These are phyloP conservation scores for Aspergillus ochraceus DNA, from an alignment of 2,329 filamentous ascomycete species.

Conservation along the genomic window DNA sequence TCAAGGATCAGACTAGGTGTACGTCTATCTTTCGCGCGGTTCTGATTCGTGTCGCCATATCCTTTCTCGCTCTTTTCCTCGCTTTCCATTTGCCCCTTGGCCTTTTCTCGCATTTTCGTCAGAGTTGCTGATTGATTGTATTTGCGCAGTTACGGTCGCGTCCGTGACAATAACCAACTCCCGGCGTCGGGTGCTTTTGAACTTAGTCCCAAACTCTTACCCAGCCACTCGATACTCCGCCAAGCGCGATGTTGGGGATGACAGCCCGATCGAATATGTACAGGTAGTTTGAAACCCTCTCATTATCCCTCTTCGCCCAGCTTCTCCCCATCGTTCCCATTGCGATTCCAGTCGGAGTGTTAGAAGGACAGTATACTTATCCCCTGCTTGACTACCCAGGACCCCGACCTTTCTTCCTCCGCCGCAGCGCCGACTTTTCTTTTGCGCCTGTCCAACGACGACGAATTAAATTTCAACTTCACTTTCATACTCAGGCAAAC, in stretches of 20 bases:
- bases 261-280: conserved; percentile 79
- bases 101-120: too few species aligned
- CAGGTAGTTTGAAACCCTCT: conserved; percentile 61
- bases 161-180: conserved; percentile 79
- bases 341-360: conserved; percentile 6
- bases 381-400: conserved; percentile 52
- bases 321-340: conserved; percentile 12
- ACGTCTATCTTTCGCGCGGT: conserved; percentile 30
- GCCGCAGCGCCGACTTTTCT: conserved; percentile 67
- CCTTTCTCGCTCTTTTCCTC: background rate
- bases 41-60: background rate
- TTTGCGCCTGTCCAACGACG: conserved; percentile 82
- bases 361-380: background rate
- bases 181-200: conserved; percentile 73
- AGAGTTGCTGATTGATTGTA: conserved; percentile 1
- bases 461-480: conserved; percentile 91
- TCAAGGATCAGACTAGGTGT: conserved; percentile 93
- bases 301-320: background rate
- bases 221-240: conserved; percentile 77
- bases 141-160: conserved; percentile 73
- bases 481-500: conserved; percentile 74
- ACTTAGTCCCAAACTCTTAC: conserved; percentile 80
- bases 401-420: conserved; percentile 65
- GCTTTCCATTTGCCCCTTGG: background rate
- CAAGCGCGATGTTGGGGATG: conserved; percentile 71